Evolutionary conservation across 2,329 filamentous ascomycete species (phyloP).

Genomic region (Paraconiothyrium sp.): DNA sequence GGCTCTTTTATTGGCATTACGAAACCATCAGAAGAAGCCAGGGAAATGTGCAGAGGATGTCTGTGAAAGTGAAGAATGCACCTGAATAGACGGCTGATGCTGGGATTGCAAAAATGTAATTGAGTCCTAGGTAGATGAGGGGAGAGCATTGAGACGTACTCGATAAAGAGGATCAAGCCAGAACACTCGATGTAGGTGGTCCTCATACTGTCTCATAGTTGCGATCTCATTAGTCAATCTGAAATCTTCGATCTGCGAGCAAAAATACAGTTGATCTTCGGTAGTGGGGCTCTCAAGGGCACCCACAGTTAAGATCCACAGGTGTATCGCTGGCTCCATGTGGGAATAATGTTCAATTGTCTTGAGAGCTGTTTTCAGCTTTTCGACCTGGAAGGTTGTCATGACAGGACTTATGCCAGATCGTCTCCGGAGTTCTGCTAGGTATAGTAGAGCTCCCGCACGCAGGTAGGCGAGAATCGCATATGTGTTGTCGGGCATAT

Average conservation of each 20-base stretch:
- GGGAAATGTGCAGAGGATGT: neutral
- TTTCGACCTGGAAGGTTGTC: neutral
- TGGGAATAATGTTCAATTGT: neutral
- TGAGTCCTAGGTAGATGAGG: neutral
- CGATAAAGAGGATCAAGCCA: neutral
- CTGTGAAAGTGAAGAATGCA: neutral
- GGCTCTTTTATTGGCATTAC: neutral
- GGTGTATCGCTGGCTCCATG: neutral
- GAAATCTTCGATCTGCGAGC: neutral
- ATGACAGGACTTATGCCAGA: neutral
- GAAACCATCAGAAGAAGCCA: neutral
- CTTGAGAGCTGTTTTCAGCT: neutral
- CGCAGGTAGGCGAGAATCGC: neutral
- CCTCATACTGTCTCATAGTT: neutral
- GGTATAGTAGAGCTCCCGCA: neutral
- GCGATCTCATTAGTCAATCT: neutral
- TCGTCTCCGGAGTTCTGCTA: neutral
- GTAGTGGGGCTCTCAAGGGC: neutral
- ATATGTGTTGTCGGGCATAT: neutral
- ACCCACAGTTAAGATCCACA: neutral
- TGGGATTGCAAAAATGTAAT: neutral
- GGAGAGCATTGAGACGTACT: neutral
- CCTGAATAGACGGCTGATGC: neutral
- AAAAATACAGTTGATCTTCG: neutral
- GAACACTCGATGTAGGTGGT: neutral